These are phyloP conservation scores for Jamesozyma spencerorum DNA, from an alignment of 805 yeast species.

Conservation along the genomic window DNA sequence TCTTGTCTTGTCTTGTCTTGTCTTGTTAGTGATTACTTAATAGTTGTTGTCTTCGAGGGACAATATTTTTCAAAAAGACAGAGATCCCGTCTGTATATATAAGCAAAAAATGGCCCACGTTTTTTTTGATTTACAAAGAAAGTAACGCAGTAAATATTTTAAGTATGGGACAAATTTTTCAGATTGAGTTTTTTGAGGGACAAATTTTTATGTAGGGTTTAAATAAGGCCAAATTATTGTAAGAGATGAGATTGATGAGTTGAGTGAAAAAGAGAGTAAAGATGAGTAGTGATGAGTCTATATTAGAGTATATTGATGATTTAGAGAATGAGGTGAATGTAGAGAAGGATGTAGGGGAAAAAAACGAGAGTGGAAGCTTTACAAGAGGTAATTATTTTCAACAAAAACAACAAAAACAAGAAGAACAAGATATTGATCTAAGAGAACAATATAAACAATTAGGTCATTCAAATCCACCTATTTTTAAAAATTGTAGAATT, in stretches of 20 bases:
- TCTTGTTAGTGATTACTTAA: neutral
- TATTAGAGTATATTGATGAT: constrained; percentile 13
- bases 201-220: too few species aligned
- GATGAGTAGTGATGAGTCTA: constrained; percentile 13
- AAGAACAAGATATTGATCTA: constrained; percentile 16
- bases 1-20: neutral
- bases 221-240: too few species aligned
- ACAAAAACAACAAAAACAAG: constrained; percentile 5
- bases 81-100: too few species aligned
- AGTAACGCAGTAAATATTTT: too few species aligned
- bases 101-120: too few species aligned
- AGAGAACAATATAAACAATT: constrained; percentile 17
- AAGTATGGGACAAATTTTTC: too few species aligned
- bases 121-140: too few species aligned
- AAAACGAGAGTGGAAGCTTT: too few species aligned
- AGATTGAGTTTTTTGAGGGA: too few species aligned
- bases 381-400: constrained; percentile 19
- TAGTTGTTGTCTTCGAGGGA: neutral
- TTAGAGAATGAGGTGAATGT: constrained; percentile 7
- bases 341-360: neutral
- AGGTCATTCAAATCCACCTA: constrained; percentile 10
- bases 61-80: too few species aligned
- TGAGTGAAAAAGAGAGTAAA: too few species aligned
- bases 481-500: constrained; percentile 47
- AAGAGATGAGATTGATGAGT: too few species aligned